Evolutionary conservation across 768 basidiomycete genomes (phyloP).

Genomic region (Pilatotrama ljubarskyi): DNA sequence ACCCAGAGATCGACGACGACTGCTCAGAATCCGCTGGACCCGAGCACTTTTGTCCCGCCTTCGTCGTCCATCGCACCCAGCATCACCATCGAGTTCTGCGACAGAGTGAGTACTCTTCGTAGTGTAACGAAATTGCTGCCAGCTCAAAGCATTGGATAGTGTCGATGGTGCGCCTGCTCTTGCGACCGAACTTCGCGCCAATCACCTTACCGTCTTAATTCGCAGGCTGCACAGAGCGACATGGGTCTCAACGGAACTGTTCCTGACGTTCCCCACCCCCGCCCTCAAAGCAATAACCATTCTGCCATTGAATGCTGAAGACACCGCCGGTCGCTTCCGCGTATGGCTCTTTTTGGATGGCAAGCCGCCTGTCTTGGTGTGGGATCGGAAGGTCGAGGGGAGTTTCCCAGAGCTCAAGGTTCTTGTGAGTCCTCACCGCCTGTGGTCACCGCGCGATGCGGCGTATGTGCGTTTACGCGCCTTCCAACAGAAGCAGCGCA

Average conservation of each 20-base stretch:
- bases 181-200: not conserved
- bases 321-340: slow-evolving; percentile 88
- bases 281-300: slow-evolving; percentile 64
- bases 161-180: slow-evolving; percentile 62
- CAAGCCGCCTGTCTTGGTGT: slow-evolving; percentile 53
- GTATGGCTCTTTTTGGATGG: slow-evolving; percentile 70
- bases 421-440: slow-evolving; percentile 53
- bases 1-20: not conserved
- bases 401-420: slow-evolving; percentile 91
- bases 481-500: slow-evolving; percentile 74
- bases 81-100: slow-evolving; percentile 90
- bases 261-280: slow-evolving; percentile 88
- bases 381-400: slow-evolving; percentile 91
- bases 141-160: slow-evolving; percentile 41
- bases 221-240: slow-evolving; percentile 87
- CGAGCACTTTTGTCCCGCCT: slow-evolving; percentile 59
- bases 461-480: not conserved
- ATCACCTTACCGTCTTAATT: not conserved
- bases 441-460: not conserved
- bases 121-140: not conserved
- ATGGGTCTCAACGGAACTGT: slow-evolving; percentile 92
- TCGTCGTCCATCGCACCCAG: slow-evolving; percentile 47
- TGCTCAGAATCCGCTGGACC: slow-evolving; percentile 38
- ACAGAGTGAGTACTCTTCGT: slow-evolving; percentile 59
- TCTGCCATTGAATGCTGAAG: slow-evolving; percentile 73